Conservation (phyloP, 2,329 filamentous ascomycete genomes). For the Pseudonectria foliicola region DNA sequence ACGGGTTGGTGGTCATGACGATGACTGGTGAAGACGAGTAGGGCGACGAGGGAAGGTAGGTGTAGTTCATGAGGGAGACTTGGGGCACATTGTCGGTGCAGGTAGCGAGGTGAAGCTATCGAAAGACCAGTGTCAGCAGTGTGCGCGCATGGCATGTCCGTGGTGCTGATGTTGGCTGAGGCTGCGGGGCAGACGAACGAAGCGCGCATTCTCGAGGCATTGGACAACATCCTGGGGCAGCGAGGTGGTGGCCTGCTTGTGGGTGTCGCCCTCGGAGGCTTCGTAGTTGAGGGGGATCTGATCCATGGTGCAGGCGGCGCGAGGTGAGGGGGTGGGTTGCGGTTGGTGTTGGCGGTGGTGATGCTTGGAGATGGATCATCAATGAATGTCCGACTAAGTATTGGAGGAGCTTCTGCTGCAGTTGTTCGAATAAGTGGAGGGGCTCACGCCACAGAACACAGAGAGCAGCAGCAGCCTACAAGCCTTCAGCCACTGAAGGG, state of each 20-base stretch:
- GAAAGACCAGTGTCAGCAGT: constrained; percentile 5
- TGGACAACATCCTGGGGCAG: constrained; percentile 81
- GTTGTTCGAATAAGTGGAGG: no score
- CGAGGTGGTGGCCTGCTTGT: constrained; percentile 60
- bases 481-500: no score
- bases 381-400: no score
- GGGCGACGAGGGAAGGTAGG: constrained; percentile 77
- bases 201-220: constrained; percentile 89
- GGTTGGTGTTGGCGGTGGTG: constrained; percentile 5
- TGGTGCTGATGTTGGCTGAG: no score
- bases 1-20: constrained; percentile 84
- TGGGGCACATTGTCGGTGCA: constrained; percentile 78
- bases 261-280: constrained; percentile 64
- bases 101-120: constrained; percentile 88
- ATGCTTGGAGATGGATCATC: constrained; percentile 3
- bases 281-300: constrained; percentile 69
- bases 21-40: constrained; percentile 70
- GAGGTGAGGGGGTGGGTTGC: constrained; percentile 8
- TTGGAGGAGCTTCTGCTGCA: no score
- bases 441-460: no score
- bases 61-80: constrained; percentile 98
- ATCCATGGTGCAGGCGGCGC: constrained; percentile 36
- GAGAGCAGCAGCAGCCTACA: no score
- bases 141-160: no score
- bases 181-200: constrained; percentile 51